phyloP scores from a whole-genome alignment of 1,284 basidiomycete genomes.

The Austroboletus novae-zelandiae region DNA sequence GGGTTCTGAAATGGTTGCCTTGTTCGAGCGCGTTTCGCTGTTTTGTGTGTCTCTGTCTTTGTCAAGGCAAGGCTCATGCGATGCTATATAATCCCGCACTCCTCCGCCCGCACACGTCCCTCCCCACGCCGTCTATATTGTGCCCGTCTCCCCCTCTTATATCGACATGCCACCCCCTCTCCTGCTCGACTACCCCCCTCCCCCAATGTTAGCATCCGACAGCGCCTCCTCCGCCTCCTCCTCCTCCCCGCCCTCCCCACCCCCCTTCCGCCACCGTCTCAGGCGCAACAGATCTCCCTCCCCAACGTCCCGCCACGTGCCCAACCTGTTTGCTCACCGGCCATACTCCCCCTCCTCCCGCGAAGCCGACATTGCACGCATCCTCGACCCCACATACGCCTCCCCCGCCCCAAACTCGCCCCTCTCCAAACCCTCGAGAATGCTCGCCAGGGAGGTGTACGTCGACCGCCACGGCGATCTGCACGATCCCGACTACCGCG shows the following conservation, averaged over 20 bases:
- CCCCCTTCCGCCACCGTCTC: constrained; percentile 22
- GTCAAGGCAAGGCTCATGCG: constrained; percentile 12
- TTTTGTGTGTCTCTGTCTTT: constrained; percentile 29
- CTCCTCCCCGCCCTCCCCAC: constrained; percentile 17
- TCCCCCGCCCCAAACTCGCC: constrained; percentile 34
- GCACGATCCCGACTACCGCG: constrained; percentile 66
- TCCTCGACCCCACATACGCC: constrained; percentile 63
- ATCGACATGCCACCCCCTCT: not conserved
- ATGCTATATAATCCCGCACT: constrained; percentile 34
- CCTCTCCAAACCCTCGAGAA: constrained; percentile 25
- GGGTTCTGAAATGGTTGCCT: constrained; percentile 27
- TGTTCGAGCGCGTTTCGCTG: constrained; percentile 22
- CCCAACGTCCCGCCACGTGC: constrained; percentile 9
- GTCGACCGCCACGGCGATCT: constrained; percentile 60
- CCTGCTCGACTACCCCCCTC: constrained; percentile 1
- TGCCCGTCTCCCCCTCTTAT: not conserved
- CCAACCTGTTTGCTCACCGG: constrained; percentile 11
- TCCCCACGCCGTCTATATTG: not conserved
- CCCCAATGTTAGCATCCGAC: constrained; percentile 19
- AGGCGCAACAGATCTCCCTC: constrained; percentile 25
- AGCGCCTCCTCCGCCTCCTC: constrained; percentile 18
- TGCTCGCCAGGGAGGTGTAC: constrained; percentile 40
- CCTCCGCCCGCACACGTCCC: constrained; percentile 11
- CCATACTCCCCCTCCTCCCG: constrained; percentile 33
- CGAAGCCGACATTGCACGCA: constrained; percentile 51